phyloP scores from a whole-genome alignment of 371 early-diverging fungal genomes.

The Apophysomyces elegans region DNA sequence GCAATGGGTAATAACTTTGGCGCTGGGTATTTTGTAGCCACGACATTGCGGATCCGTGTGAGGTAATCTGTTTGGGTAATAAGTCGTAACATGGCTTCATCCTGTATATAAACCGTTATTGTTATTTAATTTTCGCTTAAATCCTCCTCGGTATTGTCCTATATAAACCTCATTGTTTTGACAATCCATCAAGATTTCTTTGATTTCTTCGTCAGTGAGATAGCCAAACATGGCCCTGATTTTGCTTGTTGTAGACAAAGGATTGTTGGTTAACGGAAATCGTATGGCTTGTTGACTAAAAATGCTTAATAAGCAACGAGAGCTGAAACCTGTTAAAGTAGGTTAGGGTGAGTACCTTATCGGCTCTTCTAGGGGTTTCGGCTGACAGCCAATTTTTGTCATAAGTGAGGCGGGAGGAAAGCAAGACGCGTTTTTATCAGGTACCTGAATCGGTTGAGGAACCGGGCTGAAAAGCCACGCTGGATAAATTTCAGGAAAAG shows the following conservation, averaged over 20 bases:
- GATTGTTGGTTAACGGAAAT: no score
- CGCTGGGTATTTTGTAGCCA: slow-evolving; percentile 23
- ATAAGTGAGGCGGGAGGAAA: not conserved
- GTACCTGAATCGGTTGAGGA: slow-evolving; percentile 3
- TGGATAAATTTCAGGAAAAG: not conserved
- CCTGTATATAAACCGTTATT: slow-evolving; percentile 29
- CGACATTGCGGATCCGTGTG: slow-evolving; percentile 63
- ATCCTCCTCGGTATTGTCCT: no score
- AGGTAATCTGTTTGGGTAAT: slow-evolving; percentile 73
- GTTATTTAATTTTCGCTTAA: no score
- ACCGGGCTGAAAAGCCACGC: slow-evolving; percentile 2
- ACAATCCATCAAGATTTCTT: slow-evolving; percentile 75
- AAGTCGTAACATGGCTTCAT: slow-evolving; percentile 73
- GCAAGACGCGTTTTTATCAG: not conserved
- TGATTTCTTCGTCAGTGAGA: slow-evolving; percentile 77
- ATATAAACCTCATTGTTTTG: slow-evolving; percentile 69
- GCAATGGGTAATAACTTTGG: not conserved
- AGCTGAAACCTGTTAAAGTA: not conserved
- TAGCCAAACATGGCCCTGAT: slow-evolving; percentile 73
- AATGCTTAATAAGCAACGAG: not conserved
- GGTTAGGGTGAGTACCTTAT: not conserved
- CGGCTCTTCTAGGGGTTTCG: slow-evolving; percentile 1
- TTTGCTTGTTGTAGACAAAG: slow-evolving; percentile 26
- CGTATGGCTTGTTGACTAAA: not conserved
- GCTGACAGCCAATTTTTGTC: not conserved